These are phyloP conservation scores for Trichoderma simmonsii DNA, from an alignment of 2,329 filamentous ascomycete genomes.

Conservation along the genomic window DNA sequence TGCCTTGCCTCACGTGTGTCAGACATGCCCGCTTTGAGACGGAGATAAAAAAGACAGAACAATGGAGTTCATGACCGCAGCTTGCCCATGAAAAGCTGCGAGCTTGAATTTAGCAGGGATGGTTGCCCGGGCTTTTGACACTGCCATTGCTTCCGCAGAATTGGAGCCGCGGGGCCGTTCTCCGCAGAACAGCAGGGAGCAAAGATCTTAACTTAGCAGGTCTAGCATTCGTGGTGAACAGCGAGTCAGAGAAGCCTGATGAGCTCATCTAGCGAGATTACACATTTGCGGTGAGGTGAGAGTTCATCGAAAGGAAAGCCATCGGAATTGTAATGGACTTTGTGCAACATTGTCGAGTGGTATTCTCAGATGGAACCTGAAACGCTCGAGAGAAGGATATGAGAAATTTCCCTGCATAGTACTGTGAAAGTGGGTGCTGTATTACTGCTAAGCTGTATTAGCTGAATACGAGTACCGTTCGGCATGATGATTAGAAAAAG, in stretches of 20 bases:
- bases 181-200: constrained; percentile 9
- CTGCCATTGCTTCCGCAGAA: constrained; percentile 1
- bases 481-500: background rate
- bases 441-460: background rate
- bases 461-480: background rate
- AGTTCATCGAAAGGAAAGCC: background rate
- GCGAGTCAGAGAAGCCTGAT: background rate
- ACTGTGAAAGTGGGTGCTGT: background rate
- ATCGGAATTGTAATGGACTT: background rate
- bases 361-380: constrained; percentile 3
- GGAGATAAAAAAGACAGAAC: background rate
- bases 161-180: constrained; percentile 8
- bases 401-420: background rate
- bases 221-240: background rate
- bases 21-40: background rate
- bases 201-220: constrained; percentile 2
- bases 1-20: constrained; percentile 2
- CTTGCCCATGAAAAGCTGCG: background rate
- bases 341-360: background rate
- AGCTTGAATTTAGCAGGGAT: background rate
- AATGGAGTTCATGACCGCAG: background rate
- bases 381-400: background rate
- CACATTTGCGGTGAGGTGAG: constrained; percentile 9
- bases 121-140: background rate
- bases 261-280: constrained; percentile 11